These are phyloP conservation scores for Moesziomyces sp. DNA, from an alignment of 1,284 basidiomycete genomes.

Conservation along the genomic window DNA sequence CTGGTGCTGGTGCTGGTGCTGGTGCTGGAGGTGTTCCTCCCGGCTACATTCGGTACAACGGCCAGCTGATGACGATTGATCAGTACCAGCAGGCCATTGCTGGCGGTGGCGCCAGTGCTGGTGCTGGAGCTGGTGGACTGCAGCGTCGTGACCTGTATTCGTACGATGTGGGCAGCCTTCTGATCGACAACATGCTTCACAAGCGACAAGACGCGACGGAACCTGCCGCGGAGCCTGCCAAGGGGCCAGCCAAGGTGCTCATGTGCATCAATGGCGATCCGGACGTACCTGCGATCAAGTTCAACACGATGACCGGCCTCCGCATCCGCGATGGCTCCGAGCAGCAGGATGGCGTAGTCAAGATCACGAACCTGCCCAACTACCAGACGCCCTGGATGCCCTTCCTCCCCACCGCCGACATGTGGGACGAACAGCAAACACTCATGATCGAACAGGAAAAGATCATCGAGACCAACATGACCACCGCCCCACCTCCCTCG, in stretches of 20 bases:
- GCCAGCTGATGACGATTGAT: conserved; percentile 27
- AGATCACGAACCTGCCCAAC: conserved; percentile 39
- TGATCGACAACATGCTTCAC: conserved; percentile 5
- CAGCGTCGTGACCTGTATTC: conserved; percentile 4
- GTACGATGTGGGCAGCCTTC: background rate
- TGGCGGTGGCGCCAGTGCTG: conserved; percentile 1
- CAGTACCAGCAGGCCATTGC: conserved; percentile 27
- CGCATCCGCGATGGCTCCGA: conserved; percentile 26
- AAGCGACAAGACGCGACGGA: conserved; percentile 10
- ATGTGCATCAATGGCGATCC: conserved; percentile 49
- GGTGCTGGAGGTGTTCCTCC: conserved; percentile 6
- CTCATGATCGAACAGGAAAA: conserved; percentile 39
- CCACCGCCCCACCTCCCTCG: conserved; percentile 11
- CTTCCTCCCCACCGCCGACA: conserved; percentile 37
- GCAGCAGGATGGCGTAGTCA: conserved; percentile 18
- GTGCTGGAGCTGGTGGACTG: background rate
- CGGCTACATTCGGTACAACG: conserved; percentile 35
- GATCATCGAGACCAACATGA: conserved; percentile 29
- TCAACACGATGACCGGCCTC: conserved; percentile 39
- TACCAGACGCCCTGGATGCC: conserved; percentile 45
- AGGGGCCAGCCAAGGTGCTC: conserved; percentile 19
- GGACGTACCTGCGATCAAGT: conserved; percentile 29
- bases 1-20: conserved; percentile 2
- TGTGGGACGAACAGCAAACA: conserved; percentile 41
- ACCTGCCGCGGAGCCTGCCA: background rate